A percentile compares a stretch with the other conserved stretches of the same genome.
Evolutionary conservation across 345 rosid species (phyloP).

Genomic region (Gossypium mustelinum): DNA sequence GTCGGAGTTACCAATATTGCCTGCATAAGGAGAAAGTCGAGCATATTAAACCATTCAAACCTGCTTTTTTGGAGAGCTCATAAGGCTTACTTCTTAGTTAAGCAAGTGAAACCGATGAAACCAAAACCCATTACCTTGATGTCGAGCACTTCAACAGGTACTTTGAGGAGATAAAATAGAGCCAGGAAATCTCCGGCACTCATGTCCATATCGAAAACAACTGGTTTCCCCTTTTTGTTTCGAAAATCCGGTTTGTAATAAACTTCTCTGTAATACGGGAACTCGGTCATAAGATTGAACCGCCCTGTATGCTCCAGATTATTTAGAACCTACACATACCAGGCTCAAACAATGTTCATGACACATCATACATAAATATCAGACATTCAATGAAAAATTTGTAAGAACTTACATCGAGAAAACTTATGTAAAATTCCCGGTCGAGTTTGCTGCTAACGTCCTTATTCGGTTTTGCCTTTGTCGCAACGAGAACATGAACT

Average conservation of each 20-base stretch:
- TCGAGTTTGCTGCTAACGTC: conserved; percentile 45
- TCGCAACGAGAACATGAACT: conserved; percentile 76
- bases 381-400: neutral
- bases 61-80: neutral
- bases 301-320: conserved; percentile 51
- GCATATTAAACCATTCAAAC: neutral
- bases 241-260: conserved; percentile 49
- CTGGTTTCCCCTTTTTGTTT: conserved; percentile 58
- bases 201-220: conserved; percentile 93
- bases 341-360: neutral
- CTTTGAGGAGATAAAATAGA: conserved; percentile 77
- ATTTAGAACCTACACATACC: conserved; percentile 58
- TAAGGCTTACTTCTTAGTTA: neutral
- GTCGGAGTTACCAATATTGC: conserved; percentile 80
- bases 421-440: conserved; percentile 64
- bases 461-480: conserved; percentile 53
- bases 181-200: conserved; percentile 87
- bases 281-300: conserved; percentile 66
- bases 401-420: conserved; percentile 62
- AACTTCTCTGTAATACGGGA: conserved; percentile 67
- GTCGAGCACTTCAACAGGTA: conserved; percentile 59
- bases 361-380: neutral
- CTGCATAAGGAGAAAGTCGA: conserved; percentile 28
- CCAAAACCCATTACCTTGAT: conserved; percentile 45
- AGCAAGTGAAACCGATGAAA: neutral